phyloP scores from a whole-genome alignment of 1,284 basidiomycete genomes.

The Pseudomicrostroma phylloplanum region DNA sequence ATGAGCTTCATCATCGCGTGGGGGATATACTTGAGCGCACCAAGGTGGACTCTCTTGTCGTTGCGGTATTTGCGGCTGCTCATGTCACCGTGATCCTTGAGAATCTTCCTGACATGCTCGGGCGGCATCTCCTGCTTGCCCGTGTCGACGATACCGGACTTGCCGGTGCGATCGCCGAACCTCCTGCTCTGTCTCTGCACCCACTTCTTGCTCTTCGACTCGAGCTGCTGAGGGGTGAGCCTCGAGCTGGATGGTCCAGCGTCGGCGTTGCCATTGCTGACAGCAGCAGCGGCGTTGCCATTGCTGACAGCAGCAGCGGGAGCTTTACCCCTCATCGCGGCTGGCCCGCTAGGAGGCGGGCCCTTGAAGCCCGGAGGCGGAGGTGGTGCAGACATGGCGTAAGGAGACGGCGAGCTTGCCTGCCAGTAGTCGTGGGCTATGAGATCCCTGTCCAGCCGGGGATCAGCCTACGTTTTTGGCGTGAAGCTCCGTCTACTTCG shows the following conservation, averaged over 20 bases:
- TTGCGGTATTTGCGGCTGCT: constrained; percentile 68
- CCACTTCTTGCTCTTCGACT: constrained; percentile 87
- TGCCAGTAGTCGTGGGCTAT: too few species aligned
- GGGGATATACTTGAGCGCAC: constrained; percentile 96
- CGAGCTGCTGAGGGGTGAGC: constrained; percentile 69
- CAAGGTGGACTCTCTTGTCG: constrained; percentile 97
- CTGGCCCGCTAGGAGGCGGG: constrained; percentile 23
- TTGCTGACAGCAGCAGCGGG: too few species aligned
- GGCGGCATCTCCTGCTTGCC: constrained; percentile 69
- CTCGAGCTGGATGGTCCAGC: constrained; percentile 18
- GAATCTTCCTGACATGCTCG: constrained; percentile 62
- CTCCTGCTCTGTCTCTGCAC: constrained; percentile 83
- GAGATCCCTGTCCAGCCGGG: too few species aligned
- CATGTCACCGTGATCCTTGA: constrained; percentile 52
- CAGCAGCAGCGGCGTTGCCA: too few species aligned
- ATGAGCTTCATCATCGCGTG: constrained; percentile 98
- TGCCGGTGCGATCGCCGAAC: constrained; percentile 74
- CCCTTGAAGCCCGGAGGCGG: constrained; percentile 30
- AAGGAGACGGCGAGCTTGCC: too few species aligned
- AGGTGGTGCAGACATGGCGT: not conserved
- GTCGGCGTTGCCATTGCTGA: not conserved
- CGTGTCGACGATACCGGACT: constrained; percentile 81
- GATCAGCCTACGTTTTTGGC: too few species aligned
- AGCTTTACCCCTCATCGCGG: constrained; percentile 20
- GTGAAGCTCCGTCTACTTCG: too few species aligned